Base-by-base conservation (phyloP, 2,329 filamentous ascomycete genomes). In the Chaetomium strumarium region DNA sequence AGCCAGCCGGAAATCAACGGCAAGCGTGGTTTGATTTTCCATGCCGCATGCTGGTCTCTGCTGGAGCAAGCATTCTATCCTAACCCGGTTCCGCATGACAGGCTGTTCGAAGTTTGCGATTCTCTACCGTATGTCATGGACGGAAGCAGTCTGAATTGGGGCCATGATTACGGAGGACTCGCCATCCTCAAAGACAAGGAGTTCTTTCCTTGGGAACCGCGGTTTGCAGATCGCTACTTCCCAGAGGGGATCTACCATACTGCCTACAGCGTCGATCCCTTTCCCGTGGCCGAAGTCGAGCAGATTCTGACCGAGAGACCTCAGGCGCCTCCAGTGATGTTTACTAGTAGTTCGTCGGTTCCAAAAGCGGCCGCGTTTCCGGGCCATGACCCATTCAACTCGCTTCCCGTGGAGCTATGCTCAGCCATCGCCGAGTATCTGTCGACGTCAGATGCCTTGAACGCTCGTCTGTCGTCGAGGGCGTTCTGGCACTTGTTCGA, bases 401-500 rank as follows among this genome's bases (percentile, higher is more conserved):
- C 29, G 29, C 46, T 48, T 41, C 46, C 46, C 7, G 3, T 38
- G 6, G 46, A 48, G 24, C 13, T 48, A n/a, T 41, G 46, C 46
- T 48, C 46, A 12, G 36, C 29, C 12, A n/a, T 48, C 16, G 46
- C 46, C 8, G 24, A 13, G 17, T 36, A 42, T 36, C 17, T 37
- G 5, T 17, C 46, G 6, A 48, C 46, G 6, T 6, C 7, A 4
- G 46, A 48, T n/a, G 46, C 13, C 9, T 30, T 49, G 17, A 49
- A 49, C 39, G 38, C 39, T 38, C 46, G 46, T 3, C 39, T 16
- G 12, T 30, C 46, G 3, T 49, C 46, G 9, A 38, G 19, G 9
- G 34, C 38, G 13, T 49, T 49, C 29, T 49, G 46, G 46, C 30
- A 29, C 12, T 5, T 42, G 17, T 49, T 42, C 9, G 5, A 36